Conservation (phyloP, 345 rosid genomes). For the Gossypium australe region DNA sequence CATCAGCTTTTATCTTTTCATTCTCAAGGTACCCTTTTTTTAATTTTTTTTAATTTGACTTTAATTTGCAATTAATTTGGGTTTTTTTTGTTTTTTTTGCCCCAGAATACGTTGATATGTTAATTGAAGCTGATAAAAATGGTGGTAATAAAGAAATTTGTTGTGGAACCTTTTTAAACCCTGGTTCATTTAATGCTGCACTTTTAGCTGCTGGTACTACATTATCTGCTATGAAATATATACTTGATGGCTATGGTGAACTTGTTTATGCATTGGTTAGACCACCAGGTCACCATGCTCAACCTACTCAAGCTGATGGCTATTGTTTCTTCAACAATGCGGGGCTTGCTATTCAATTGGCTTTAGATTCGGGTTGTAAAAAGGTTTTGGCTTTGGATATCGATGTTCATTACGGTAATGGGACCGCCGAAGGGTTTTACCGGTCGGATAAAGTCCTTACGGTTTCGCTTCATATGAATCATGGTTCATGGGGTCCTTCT, state of each 20-base stretch:
- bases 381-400: slow-evolving; percentile 67
- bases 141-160: slow-evolving; percentile 53
- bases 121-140: slow-evolving; percentile 49
- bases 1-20: slow-evolving; percentile 71
- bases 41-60: not conserved
- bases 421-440: slow-evolving; percentile 85
- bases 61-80: not conserved
- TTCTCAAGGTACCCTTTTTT: slow-evolving; percentile 36
- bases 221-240: slow-evolving; percentile 65
- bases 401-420: slow-evolving; percentile 90
- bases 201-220: slow-evolving; percentile 86
- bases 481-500: slow-evolving; percentile 96
- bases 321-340: slow-evolving; percentile 89
- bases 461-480: slow-evolving; percentile 88
- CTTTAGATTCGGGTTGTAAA: slow-evolving; percentile 49
- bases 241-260: slow-evolving; percentile 57
- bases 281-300: slow-evolving; percentile 96
- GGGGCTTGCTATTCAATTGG: slow-evolving; percentile 62
- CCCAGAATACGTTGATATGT: slow-evolving; percentile 56
- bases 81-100: not conserved
- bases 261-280: slow-evolving; percentile 71
- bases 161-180: slow-evolving; percentile 61
- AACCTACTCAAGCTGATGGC: slow-evolving; percentile 84
- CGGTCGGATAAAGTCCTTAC: slow-evolving; percentile 58
- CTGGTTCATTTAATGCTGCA: slow-evolving; percentile 69